These are phyloP conservation scores for Rhizopus sp. DNA, from an alignment of 371 early-diverging fungal species.

Conservation along the genomic window DNA sequence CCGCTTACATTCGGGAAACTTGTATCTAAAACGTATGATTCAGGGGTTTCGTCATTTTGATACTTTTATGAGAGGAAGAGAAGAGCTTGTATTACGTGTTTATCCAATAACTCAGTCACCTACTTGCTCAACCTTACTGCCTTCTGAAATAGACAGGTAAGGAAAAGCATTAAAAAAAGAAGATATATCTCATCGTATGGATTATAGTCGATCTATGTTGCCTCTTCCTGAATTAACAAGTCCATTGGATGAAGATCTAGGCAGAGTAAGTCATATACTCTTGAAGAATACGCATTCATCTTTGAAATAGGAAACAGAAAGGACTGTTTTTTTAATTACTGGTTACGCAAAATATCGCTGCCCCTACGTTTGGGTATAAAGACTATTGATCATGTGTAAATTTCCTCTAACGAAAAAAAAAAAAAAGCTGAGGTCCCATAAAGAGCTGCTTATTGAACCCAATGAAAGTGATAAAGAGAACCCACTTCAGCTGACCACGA, in stretches of 20 bases:
- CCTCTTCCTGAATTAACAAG: constrained; percentile 36
- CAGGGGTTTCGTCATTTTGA: constrained; percentile 81
- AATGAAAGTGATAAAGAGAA: constrained; percentile 46
- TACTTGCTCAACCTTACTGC: constrained; percentile 12
- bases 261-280: neutral
- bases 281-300: constrained; percentile 16
- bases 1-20: neutral
- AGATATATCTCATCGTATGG: too few relatives aligned
- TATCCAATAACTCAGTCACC: constrained; percentile 32
- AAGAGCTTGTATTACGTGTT: constrained; percentile 71
- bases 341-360: constrained; percentile 80
- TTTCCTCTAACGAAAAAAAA: neutral
- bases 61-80: constrained; percentile 70
- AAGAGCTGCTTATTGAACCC: constrained; percentile 43
- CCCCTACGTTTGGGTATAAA: constrained; percentile 77
- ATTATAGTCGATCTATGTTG: too few relatives aligned
- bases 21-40: neutral
- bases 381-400: neutral
- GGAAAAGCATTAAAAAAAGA: neutral
- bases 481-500: constrained; percentile 61
- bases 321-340: constrained; percentile 69
- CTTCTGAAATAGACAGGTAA: neutral
- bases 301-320: constrained; percentile 42
- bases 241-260: constrained; percentile 53
- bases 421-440: constrained; percentile 60